Base-by-base conservation (phyloP, 1,284 basidiomycete species). In the Porogramme epimiltina region DNA sequence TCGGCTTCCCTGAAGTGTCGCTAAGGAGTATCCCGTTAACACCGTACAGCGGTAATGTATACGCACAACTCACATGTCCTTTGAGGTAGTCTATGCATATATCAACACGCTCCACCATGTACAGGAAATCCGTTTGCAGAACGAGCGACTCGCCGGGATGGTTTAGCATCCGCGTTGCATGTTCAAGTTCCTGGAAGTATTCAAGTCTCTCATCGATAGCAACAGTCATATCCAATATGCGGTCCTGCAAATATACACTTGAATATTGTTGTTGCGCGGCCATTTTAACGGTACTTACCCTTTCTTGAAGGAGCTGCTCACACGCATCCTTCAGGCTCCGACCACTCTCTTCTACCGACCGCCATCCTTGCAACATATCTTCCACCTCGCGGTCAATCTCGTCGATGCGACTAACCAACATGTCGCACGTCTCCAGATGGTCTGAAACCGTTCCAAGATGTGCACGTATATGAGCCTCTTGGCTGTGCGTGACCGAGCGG, bases 31-130 rank as follows among this genome's bases (percentile, higher is more conserved):
- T 6, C 5, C 9, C 8, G 28, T 15, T 31, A 15, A 15, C 28
- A 31, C 34, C 34, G 34, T 8, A 2, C 13, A n/a, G n/a, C n/a
- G n/a, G 43, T 13, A 13, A 15, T 15, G 37, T 6, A 9, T 2
- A 26, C 15, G 19, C 16, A 6, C 13, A 9, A 74, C 92, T 64
- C 70, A 95, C 94, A 70, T 96, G 91, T 13, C 78, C 76, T 61
- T 87, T 87, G 33, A 98, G 75, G 66, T 91, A 97, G 49, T 90
- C 89, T 50, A 97, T 87, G 65, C 94, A 97, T 45, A 94, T 86
- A 63, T 95, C 94, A 34, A 97, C 85, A 6, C 93, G 82, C 63
- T 93, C 91, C 33, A 97, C 89, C 93, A 95, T 95, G 59, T 93
- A 90, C 55, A 97, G 70, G 68, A 97, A 97, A 65, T 95, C 93